Evolutionary conservation across 805 yeast genomes (phyloP).

Genomic region (Saccharomycopsis fibuligera): DNA sequence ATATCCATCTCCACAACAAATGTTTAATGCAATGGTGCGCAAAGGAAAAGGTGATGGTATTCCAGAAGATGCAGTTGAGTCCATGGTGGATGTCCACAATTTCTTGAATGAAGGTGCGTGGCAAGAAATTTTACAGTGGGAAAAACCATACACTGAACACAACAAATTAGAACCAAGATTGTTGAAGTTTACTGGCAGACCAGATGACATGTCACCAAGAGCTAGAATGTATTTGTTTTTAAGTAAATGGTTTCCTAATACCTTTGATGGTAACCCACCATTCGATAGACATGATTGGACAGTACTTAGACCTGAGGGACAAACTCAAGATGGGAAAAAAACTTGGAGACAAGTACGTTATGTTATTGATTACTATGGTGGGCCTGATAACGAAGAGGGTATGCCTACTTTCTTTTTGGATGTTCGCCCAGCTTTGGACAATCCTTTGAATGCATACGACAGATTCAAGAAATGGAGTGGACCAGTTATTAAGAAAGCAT

Average conservation of each 20-base stretch:
- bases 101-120: constrained; percentile 96
- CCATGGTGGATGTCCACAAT: constrained; percentile 96
- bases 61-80: constrained; percentile 92
- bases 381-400: constrained; percentile 81
- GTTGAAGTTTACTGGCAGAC: constrained; percentile 84
- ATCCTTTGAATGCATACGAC: constrained; percentile 54
- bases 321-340: constrained; percentile 27
- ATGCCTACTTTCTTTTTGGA: constrained; percentile 89
- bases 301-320: constrained; percentile 58
- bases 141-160: constrained; percentile 51
- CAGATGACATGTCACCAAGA: constrained; percentile 79
- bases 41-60: constrained; percentile 86
- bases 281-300: constrained; percentile 99
- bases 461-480: constrained; percentile 61
- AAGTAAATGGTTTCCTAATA: constrained; percentile 64
- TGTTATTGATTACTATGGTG: constrained; percentile 94
- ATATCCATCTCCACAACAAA: constrained; percentile 98
- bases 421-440: constrained; percentile 92
- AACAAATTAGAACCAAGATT: constrained; percentile 66
- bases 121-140: constrained; percentile 93
- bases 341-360: constrained; percentile 74
- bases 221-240: constrained; percentile 64
- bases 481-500: constrained; percentile 30
- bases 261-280: constrained; percentile 75
- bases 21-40: constrained; percentile 95